phyloP scores from a whole-genome alignment of 768 basidiomycete genomes.

The Termitomyces sp. region DNA sequence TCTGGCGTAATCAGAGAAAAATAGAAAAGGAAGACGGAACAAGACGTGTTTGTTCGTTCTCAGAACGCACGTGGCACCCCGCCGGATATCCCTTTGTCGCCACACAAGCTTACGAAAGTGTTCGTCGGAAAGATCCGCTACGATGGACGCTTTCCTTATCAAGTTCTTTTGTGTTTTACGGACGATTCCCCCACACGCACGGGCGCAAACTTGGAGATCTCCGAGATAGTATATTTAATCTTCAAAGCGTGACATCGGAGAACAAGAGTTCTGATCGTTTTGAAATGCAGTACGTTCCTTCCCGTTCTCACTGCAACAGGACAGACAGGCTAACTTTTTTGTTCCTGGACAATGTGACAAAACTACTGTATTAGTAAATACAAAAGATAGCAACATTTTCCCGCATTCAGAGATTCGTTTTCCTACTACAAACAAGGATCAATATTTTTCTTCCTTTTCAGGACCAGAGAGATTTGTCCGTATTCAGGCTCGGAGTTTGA shows the following conservation, averaged over 20 bases:
- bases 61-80: conserved; percentile 22
- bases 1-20: conserved; percentile 21
- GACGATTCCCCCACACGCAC: too few relatives aligned
- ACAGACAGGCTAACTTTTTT: background rate
- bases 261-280: background rate
- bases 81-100: conserved; percentile 4
- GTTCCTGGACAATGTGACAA: background rate
- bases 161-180: background rate
- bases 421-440: background rate
- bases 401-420: background rate
- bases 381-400: background rate
- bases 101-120: background rate
- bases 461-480: background rate
- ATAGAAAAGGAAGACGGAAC: conserved; percentile 24
- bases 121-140: background rate
- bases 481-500: background rate
- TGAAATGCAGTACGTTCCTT: background rate
- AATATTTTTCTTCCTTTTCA: background rate
- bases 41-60: conserved; percentile 29
- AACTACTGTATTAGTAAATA: background rate
- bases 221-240: background rate
- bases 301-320: background rate
- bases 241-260: background rate
- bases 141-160: background rate
- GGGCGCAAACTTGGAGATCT: background rate